A percentile compares a stretch with the other conserved stretches of the same genome.
phyloP scores from a whole-genome alignment of 495 filamentous ascomycete genomes.

The Bacidia rubella region DNA sequence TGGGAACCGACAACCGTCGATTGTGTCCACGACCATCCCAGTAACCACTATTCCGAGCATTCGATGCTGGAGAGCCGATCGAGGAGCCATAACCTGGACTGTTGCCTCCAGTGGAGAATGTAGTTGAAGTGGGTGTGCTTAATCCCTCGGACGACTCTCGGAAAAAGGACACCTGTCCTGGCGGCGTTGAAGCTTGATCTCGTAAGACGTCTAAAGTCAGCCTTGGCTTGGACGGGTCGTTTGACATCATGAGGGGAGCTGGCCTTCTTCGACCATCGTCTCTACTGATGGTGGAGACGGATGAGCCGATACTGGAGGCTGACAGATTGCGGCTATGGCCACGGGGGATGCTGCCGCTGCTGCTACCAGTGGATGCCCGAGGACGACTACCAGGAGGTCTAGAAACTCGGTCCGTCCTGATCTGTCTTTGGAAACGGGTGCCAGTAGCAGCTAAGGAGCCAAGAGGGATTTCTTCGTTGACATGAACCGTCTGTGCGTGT shows the following conservation, averaged over 20 bases:
- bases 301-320: constrained; percentile 69
- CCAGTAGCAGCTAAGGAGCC: constrained; percentile 91
- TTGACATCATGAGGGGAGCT: constrained; percentile 73
- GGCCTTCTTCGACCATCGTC: constrained; percentile 58
- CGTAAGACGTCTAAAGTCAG: constrained; percentile 48
- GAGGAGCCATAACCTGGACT: constrained; percentile 57
- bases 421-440: constrained; percentile 86
- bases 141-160: constrained; percentile 54
- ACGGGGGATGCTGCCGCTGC: constrained; percentile 50
- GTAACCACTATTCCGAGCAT: constrained; percentile 49
- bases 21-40: constrained; percentile 59
- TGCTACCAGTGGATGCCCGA: constrained; percentile 59
- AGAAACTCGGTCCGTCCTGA: constrained; percentile 62
- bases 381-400: constrained; percentile 58
- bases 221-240: constrained; percentile 43
- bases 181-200: constrained; percentile 35
- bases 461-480: constrained; percentile 90
- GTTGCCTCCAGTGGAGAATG: constrained; percentile 55
- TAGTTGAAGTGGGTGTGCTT: constrained; percentile 61
- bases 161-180: constrained; percentile 30
- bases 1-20: constrained; percentile 70
- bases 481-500: constrained; percentile 94
- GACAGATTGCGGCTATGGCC: constrained; percentile 78
- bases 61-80: constrained; percentile 54
- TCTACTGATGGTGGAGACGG: constrained; percentile 52